Conservation (phyloP, 2,329 filamentous ascomycete genomes). For the Juglanconis juglandina region DNA sequence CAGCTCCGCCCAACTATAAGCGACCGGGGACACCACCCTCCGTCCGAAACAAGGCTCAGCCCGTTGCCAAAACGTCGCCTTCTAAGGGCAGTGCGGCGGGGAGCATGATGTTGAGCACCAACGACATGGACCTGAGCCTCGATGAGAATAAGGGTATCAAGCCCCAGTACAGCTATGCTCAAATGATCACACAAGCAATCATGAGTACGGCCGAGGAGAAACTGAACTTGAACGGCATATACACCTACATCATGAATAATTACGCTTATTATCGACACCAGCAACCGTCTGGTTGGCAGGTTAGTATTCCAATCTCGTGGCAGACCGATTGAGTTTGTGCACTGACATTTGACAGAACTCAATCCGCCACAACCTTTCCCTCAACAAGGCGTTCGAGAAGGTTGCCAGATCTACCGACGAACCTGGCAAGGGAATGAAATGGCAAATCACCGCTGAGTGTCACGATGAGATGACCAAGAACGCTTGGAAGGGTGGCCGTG, state of each 20-base stretch:
- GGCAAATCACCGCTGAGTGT: slow-evolving; percentile 83
- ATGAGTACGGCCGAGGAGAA: slow-evolving; percentile 82
- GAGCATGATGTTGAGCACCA: slow-evolving; percentile 45
- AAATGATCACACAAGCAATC: slow-evolving; percentile 95
- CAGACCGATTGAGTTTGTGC: background rate
- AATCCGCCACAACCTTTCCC: slow-evolving; percentile 90
- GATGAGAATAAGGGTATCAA: slow-evolving; percentile 89
- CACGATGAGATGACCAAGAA: slow-evolving; percentile 85
- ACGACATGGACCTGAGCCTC: slow-evolving; percentile 70
- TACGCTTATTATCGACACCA: slow-evolving; percentile 93
- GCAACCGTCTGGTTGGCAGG: slow-evolving; percentile 79
- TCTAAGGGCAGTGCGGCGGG: slow-evolving; percentile 30
- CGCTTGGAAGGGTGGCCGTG: slow-evolving; percentile 57
- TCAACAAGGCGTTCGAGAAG: slow-evolving; percentile 94
- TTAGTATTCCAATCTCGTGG: slow-evolving; percentile 37
- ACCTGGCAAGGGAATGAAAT: slow-evolving; percentile 98
- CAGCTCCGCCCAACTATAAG: slow-evolving; percentile 58
- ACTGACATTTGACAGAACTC: slow-evolving; percentile 62
- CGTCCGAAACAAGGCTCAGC: slow-evolving; percentile 32
- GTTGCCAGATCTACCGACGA: slow-evolving; percentile 89
- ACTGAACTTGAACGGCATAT: slow-evolving; percentile 87
- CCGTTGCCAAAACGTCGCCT: slow-evolving; percentile 36
- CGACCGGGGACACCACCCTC: slow-evolving; percentile 60
- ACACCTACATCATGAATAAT: slow-evolving; percentile 83
- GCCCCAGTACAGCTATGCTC: slow-evolving; percentile 92